Conservation (phyloP, 257 asterid species). For the Solanum appendiculatum region DNA sequence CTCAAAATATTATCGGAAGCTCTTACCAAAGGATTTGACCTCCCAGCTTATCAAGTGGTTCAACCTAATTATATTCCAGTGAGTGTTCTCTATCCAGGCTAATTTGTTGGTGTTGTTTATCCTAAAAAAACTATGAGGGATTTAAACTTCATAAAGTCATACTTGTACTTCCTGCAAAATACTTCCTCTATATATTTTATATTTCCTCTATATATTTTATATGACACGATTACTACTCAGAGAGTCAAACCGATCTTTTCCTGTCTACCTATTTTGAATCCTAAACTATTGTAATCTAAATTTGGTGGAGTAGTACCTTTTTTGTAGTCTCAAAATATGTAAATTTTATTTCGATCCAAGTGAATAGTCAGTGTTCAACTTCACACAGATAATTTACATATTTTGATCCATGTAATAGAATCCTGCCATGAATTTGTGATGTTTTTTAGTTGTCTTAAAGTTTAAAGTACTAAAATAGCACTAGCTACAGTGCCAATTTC, state of each 20-base stretch:
- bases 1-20: neutral
- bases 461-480: neutral
- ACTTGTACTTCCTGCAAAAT: neutral
- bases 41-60: neutral
- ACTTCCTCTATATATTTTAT: neutral
- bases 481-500: neutral
- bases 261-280: neutral
- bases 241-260: neutral
- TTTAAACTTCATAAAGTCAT: neutral
- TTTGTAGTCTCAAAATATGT: neutral
- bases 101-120: neutral
- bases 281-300: neutral
- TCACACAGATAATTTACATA: neutral
- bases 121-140: neutral
- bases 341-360: neutral
- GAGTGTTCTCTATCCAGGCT: neutral
- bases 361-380: neutral
- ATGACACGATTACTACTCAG: neutral
- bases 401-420: neutral
- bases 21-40: neutral
- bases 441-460: neutral
- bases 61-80: conserved; percentile 3
- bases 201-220: neutral
- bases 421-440: neutral
- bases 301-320: neutral